Evolutionary conservation across 129 eudicot species (phyloP).

Genomic region (Escallonia herrerae): DNA sequence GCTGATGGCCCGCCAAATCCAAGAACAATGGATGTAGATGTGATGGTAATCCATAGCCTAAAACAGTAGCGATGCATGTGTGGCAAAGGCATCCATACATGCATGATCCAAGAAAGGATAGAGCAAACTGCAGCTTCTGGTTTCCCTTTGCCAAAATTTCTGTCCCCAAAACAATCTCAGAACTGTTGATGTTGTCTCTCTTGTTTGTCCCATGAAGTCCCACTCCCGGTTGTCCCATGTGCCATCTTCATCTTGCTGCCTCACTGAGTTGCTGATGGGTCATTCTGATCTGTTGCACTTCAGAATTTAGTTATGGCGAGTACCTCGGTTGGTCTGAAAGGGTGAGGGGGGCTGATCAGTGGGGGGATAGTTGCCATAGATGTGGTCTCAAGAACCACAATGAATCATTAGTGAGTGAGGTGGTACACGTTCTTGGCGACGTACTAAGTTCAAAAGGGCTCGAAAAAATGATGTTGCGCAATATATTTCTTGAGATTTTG

Average conservation of each 20-base stretch:
- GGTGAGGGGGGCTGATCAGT: neutral
- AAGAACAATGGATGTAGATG: neutral
- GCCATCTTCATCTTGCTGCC: conserved; percentile 1
- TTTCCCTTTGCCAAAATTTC: neutral
- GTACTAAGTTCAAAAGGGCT: too few relatives aligned
- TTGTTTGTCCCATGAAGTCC: neutral
- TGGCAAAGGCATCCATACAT: neutral
- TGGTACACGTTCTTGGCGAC: too few relatives aligned
- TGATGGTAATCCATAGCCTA: neutral
- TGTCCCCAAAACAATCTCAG: neutral
- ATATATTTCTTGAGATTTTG: too few relatives aligned
- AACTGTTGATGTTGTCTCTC: neutral
- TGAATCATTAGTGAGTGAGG: too few relatives aligned
- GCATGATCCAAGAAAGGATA: neutral
- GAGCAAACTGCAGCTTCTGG: neutral
- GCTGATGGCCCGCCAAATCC: neutral
- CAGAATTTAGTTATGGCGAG: neutral
- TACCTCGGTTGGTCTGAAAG: too few relatives aligned
- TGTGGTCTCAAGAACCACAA: neutral
- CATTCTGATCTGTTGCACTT: too few relatives aligned
- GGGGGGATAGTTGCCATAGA: too few relatives aligned
- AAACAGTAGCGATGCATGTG: neutral
- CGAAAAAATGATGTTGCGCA: neutral
- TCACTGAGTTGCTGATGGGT: neutral
- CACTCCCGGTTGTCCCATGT: neutral